These are phyloP conservation scores for Podaxis mareebaensis DNA, from an alignment of 768 basidiomycete genomes.

Conservation along the genomic window DNA sequence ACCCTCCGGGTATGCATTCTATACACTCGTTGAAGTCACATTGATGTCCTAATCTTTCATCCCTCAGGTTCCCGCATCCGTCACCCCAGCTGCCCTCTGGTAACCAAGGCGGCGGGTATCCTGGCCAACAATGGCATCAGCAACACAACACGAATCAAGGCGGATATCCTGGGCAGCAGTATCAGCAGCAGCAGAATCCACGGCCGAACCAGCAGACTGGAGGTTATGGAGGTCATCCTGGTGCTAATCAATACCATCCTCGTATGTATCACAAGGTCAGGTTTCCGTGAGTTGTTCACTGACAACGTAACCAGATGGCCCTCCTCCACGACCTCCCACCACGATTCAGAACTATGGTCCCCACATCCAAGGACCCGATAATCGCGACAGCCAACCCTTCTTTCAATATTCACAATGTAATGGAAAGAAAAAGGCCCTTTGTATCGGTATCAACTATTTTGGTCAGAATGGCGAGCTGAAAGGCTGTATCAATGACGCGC, in stretches of 20 bases:
- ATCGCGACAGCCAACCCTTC: conserved; percentile 54
- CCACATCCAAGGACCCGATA: conserved; percentile 46
- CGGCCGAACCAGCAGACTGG: background rate
- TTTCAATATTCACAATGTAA: conserved; percentile 92
- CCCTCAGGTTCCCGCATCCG: background rate
- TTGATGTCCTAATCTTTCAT: background rate
- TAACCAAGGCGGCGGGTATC: conserved; percentile 11
- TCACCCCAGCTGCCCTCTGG: conserved; percentile 19
- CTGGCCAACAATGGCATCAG: conserved; percentile 21
- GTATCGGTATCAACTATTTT: conserved; percentile 88
- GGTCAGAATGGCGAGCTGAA: conserved; percentile 65
- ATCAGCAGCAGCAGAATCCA: conserved; percentile 31
- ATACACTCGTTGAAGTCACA: background rate
- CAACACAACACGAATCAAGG: conserved; percentile 27
- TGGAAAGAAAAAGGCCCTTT: conserved; percentile 85
- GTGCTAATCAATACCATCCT: conserved; percentile 24
- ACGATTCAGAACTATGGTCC: conserved; percentile 65
- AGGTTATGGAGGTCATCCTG: conserved; percentile 15
- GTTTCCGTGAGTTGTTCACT: conserved; percentile 14
- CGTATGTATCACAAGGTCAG: conserved; percentile 16
- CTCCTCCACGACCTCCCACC: conserved; percentile 55
- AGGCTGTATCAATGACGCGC: conserved; percentile 93
- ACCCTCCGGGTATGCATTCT: conserved; percentile 29
- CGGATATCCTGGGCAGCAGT: conserved; percentile 45
- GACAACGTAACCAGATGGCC: conserved; percentile 26